Base-by-base conservation (phyloP, 495 filamentous ascomycete species). In the Poronia punctata region DNA sequence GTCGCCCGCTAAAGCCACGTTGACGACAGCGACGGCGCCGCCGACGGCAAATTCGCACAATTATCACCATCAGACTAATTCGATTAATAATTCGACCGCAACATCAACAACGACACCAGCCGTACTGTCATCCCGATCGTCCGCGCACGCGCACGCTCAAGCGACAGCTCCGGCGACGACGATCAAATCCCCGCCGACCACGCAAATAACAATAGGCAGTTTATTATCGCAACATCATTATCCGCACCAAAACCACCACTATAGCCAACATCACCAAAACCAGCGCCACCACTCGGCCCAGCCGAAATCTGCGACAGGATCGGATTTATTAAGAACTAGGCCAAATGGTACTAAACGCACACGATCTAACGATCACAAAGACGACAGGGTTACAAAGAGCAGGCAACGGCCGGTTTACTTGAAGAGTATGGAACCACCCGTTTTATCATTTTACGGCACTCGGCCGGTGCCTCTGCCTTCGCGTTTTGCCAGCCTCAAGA, bases 401-500 rank as follows among this genome's bases (percentile, higher is more conserved):
- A 48, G 55, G 46, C 52, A 52, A 38, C 43, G 55, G 36, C 35
- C 46, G 29, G 44, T 55, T 24, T 45, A n/a, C 10, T 40, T 42
- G 2, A 59, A 59, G 47, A 61, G 49, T 57, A 74, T 68, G 88
- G 88, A 53, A 76, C 92, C 64, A 78, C 93, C 57, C 77, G 84
- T 46, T 75, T 78, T 63, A 71, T 89, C 49, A 75, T 95, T 62
- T 75, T 85, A 46, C 34, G 85, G 86, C 46, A 75, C 77, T 20
- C 67, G 81, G 45, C 78, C 84, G 7, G 68, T 80, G 31, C 83
- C 86, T n/a, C 68, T 95, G 4, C 82, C 84, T 4, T 61, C 75
- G 28, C 76, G 88, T n/a, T 95, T 90, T 50, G 79, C 78, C 22
- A 70, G 80, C 28, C 65, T 94, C 18, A 95, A 95, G 56, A 60